These are phyloP conservation scores for Boletus subparvulus DNA, from an alignment of 768 basidiomycete species.

Conservation along the genomic window DNA sequence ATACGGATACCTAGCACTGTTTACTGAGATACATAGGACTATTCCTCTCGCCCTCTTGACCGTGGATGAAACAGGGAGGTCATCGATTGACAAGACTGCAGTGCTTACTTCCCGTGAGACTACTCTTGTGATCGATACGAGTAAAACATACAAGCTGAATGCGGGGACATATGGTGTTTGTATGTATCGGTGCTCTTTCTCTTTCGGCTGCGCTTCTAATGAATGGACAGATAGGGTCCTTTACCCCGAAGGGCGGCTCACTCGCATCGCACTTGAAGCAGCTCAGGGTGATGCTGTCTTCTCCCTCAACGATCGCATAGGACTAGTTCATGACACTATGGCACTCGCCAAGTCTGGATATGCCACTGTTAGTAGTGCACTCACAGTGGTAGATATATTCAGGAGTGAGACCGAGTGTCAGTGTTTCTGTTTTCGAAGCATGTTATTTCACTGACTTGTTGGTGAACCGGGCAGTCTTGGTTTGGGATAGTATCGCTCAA, in stretches of 20 bases:
- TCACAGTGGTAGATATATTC: slow-evolving; percentile 70
- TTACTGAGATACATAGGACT: slow-evolving; percentile 48
- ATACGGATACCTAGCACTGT: not conserved
- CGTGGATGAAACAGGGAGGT: slow-evolving; percentile 56
- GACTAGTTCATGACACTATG: slow-evolving; percentile 80
- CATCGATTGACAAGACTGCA: slow-evolving; percentile 55
- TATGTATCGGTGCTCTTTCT: slow-evolving; percentile 39
- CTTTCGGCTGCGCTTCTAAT: not conserved
- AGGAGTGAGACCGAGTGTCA: slow-evolving; percentile 75
- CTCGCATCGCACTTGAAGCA: slow-evolving; percentile 77
- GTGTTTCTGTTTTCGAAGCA: slow-evolving; percentile 22
- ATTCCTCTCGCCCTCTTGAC: slow-evolving; percentile 77
- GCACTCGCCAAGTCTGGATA: slow-evolving; percentile 82
- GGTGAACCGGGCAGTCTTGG: slow-evolving; percentile 54
- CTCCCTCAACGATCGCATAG: slow-evolving; percentile 83
- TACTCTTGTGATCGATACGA: slow-evolving; percentile 68
- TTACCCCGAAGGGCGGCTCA: slow-evolving; percentile 78
- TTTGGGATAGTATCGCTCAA: slow-evolving; percentile 71
- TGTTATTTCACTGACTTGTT: not conserved
- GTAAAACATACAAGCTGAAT: slow-evolving; percentile 85
- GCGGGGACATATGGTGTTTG: slow-evolving; percentile 88
- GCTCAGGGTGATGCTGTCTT: slow-evolving; percentile 64
- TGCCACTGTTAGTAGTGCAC: slow-evolving; percentile 68
- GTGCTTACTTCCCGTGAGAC: slow-evolving; percentile 70
- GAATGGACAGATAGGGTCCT: slow-evolving; percentile 67